phyloP scores from a whole-genome alignment of 371 early-diverging fungal species.

The Catenaria anguillulae region DNA sequence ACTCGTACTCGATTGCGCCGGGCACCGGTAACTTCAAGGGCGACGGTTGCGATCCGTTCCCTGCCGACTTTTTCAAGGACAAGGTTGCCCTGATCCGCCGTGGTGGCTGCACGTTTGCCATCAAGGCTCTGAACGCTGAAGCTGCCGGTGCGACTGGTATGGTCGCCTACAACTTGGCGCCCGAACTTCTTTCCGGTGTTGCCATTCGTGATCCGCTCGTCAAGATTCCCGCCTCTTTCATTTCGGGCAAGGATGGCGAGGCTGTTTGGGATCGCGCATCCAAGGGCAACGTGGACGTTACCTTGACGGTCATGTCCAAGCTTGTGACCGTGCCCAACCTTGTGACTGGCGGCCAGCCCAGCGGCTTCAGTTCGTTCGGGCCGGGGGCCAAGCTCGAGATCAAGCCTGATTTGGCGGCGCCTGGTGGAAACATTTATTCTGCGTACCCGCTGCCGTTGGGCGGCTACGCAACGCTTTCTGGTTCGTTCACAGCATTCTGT shows the following conservation, averaged over 20 bases:
- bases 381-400: neutral
- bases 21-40: neutral
- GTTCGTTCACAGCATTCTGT: slow-evolving; percentile 7
- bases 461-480: neutral
- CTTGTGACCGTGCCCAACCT: neutral
- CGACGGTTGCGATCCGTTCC: slow-evolving; percentile 3
- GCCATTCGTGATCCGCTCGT: neutral
- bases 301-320: neutral
- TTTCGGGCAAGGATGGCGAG: neutral
- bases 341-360: neutral
- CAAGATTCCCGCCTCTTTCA: neutral
- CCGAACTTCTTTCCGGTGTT: neutral
- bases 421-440: neutral
- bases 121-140: slow-evolving; percentile 8
- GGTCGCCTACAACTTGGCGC: slow-evolving; percentile 17
- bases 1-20: no score
- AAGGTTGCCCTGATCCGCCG: slow-evolving; percentile 12
- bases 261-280: neutral
- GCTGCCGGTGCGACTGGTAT: slow-evolving; percentile 17
- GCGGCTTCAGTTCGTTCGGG: neutral
- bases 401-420: neutral
- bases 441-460: neutral
- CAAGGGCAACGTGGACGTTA: neutral
- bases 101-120: no score
- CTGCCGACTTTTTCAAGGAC: slow-evolving; percentile 7